Base-by-base conservation (phyloP, 2,329 filamentous ascomycete genomes). In the Aspergillus sp. region DNA sequence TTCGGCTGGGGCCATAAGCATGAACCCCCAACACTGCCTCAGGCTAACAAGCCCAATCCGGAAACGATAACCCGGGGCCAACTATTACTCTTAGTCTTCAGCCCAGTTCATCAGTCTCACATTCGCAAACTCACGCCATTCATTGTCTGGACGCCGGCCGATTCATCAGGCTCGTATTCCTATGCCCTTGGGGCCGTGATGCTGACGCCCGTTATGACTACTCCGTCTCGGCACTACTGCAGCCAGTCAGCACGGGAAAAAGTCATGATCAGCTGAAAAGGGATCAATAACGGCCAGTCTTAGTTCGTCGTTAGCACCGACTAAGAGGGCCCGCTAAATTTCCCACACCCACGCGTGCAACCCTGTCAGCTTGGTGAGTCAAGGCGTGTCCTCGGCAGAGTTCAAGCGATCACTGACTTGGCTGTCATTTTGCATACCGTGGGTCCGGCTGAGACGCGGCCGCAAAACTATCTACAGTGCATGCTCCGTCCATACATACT, bases 1-100 rank as follows among this genome's bases (percentile, higher is more conserved):
- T 30, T 11, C 10, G 26, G 26, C 22, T 30, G 8, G 26, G 26
- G 26, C 26, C 26, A 30, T 30, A 30, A 30, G 26, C 8, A 30
- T 11, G 41, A 52, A 47, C 20, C 16, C 45, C 47, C 40, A 30
- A 49, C 54, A 57, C 54, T 54, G 54, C 54, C 54, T 54, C 54
- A 52, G 54, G 52, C 52, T 54, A 57, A 46, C 54, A 43, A 2
- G 14, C 22, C 35, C 40, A 42, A 42, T 42, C 3, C 2, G 40
- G 40, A 7, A 42, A 42, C 40, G 40, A 42, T 22, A 11, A 8
- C 4, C 40, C 19, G 40, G 22, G 22, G 11, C n/a, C 40, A 42
- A 42, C 5, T 10, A n/a, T 5, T 4, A 13, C 38, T 16, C 38
- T 16, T 16, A 41, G 9, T 42, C 40, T 22, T 19, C 40, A 20